Evolutionary conservation across 129 eudicot genomes (phyloP), one percentile per base, ranked within the genome.

Genomic region (Deinandra increscens): DNA sequence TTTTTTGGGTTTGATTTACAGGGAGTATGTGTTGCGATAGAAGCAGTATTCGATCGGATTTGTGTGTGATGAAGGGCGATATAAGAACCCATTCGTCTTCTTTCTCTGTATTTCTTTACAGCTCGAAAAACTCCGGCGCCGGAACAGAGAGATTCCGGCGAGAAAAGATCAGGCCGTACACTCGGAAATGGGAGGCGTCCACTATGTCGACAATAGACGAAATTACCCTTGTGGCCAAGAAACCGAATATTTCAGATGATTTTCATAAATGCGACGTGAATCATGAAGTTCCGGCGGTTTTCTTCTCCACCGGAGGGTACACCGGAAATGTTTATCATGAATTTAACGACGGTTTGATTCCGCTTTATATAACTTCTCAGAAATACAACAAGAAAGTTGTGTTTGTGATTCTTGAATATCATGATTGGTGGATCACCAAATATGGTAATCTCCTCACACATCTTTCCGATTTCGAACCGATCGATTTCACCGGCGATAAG

Each of bases 221-320:
- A 51, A 64, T 93, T 9, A 56, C 80, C 60, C 99, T 93, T 41
- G 54, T 87, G 18, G 79, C 81, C 23, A 83, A 72, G 75, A 78
- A 48, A 19, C 60, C 60, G 37, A 72, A 68, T 49, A 4, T 3
- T 45, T 75, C 80, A n/a, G 5, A 22, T 19, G 6, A 60, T 37
- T 67, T 48, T 0, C 87, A 76, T 44, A 69, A 55, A 15, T 94
- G 99, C 71, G 96, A 94, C 50, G 94, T 94, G 60, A 49, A 14
- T 15, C 97, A 94, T 39, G 85, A 87, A 14, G 99, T 90, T 36
- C 97, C 99, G 7, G 97, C 99, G 2, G 97, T 94, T 23, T 80
- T 94, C 82, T 94, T 94, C 86, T 94, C 99, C 10, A 90, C 97
- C 8, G 97, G 97, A 74, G 99, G 99, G 18, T 94, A 89, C 53